Base-by-base conservation (phyloP, 495 filamentous ascomycete species). In the Podospora pseudoanserina region DNA sequence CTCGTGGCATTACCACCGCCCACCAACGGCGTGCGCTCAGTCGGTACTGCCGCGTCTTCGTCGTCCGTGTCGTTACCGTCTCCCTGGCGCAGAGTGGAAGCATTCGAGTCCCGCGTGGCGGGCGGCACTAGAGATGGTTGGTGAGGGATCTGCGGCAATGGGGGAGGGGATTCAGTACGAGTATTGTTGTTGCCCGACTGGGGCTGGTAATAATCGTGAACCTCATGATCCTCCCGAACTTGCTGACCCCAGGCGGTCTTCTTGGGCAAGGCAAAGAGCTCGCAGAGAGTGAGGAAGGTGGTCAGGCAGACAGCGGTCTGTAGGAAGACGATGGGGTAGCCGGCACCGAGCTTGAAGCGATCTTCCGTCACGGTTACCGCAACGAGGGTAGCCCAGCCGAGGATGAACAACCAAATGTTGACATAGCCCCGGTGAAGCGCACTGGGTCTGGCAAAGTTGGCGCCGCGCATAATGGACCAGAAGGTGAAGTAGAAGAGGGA, bases 401-500 rank as follows among this genome's bases (percentile, higher is more conserved):
- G 75, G 28, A 87, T 70, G 74, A 92, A 97, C 68, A 95, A 83
- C 93, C 95, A 97, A 23, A 95, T 85, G 44, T 91, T 84, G 55
- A 87, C 86, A 78, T 96, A 97, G 19, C 88, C 84, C 32, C 94
- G 84, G 63, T 93, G 90, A 23, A 99, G 86, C 3, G 94, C 95
- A 4, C 90, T 92, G 13, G 94, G 94, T n/a, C 93, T 85, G 5
- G 90, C 86, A 69, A 87, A 90, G 75, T 95, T 91, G 16, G 92
- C 90, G 4, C 92, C 90, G 7, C 90, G 86, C 71, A 94, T 90
- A 64, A 97, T 83, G 63, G 92, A 88, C 94, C 94, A 99, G 27
- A 90, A 89, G 27, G 89, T 69, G 69, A 89, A 87, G 71, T 94
- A 85, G 85, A 92, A 98, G 18, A 90, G 84, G 18, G 90, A 89